A percentile compares a stretch with the other conserved stretches of the same genome.
Evolutionary conservation across 257 asterid genomes (phyloP).

Genomic region (Cinchona pubescens): DNA sequence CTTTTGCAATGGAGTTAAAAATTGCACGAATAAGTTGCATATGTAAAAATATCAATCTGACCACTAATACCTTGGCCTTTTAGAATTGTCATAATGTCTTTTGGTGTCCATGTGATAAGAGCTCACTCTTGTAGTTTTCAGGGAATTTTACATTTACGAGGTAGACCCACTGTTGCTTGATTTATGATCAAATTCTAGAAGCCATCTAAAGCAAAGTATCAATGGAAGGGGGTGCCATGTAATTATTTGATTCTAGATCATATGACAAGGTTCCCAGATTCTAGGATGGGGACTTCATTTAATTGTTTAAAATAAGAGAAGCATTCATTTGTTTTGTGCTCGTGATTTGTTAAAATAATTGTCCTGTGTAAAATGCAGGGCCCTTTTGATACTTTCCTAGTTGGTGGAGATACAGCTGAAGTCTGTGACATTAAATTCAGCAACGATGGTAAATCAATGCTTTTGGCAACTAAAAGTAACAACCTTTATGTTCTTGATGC

Average conservation of each 20-base stretch:
- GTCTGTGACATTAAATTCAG: slow-evolving; percentile 97
- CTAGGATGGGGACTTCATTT: neutral
- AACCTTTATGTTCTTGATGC: slow-evolving; percentile 84
- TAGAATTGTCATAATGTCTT: neutral
- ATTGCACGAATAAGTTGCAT: neutral
- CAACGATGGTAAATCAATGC: slow-evolving; percentile 94
- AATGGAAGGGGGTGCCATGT: slow-evolving; percentile 97
- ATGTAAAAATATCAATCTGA: neutral
- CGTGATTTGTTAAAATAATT: neutral
- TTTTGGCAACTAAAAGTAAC: slow-evolving; percentile 83
- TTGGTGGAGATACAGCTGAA: slow-evolving; percentile 97
- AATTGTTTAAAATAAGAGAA: neutral
- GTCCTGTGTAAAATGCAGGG: slow-evolving; percentile 50
- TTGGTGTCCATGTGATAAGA: slow-evolving; percentile 35
- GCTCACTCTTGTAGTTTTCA: slow-evolving; percentile 77
- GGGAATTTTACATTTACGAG: slow-evolving; percentile 87
- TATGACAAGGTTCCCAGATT: slow-evolving; percentile 71
- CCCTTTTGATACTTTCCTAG: slow-evolving; percentile 92
- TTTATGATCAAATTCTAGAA: too few species aligned
- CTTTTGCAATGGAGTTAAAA: neutral
- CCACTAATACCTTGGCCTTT: slow-evolving; percentile 1
- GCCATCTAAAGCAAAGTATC: too few species aligned
- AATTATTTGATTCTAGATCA: slow-evolving; percentile 87
- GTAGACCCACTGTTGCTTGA: slow-evolving; percentile 95
- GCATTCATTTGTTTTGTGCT: slow-evolving; percentile 10